phyloP scores from a whole-genome alignment of 768 basidiomycete genomes.

The Lentinula boryana region DNA sequence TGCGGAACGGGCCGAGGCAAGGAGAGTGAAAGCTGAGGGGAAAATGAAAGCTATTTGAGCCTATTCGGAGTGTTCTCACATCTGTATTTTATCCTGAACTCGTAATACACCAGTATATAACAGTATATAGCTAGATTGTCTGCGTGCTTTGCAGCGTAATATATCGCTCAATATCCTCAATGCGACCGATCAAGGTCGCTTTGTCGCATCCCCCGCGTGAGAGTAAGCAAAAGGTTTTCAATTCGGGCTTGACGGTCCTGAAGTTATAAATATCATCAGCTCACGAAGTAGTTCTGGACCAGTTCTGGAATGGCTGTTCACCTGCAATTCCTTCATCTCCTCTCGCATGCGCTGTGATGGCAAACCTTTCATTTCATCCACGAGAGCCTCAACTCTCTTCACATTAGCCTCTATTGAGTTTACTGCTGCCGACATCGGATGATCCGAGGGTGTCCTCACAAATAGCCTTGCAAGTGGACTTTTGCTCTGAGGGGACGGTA shows the following conservation, averaged over 20 bases:
- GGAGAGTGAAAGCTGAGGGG: constrained; percentile 27
- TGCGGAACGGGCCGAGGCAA: constrained; percentile 70
- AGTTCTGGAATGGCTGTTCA: constrained; percentile 19
- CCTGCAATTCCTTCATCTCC: constrained; percentile 82
- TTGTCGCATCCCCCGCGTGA: constrained; percentile 63
- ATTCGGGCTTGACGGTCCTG: constrained; percentile 76
- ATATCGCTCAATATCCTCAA: background rate
- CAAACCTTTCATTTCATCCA: constrained; percentile 58
- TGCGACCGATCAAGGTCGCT: background rate
- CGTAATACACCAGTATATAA: background rate
- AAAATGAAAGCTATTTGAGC: constrained; percentile 3
- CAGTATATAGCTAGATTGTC: background rate
- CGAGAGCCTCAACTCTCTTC: constrained; percentile 50
- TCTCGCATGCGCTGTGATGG: constrained; percentile 65
- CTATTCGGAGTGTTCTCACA: background rate
- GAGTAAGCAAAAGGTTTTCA: constrained; percentile 60
- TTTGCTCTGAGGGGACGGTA: constrained; percentile 16
- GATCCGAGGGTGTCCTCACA: constrained; percentile 12
- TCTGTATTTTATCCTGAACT: background rate
- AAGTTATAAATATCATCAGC: constrained; percentile 1
- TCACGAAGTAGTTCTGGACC: background rate
- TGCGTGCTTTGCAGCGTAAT: background rate
- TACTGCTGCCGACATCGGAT: constrained; percentile 6
- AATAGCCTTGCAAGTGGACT: constrained; percentile 47
- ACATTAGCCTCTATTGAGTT: constrained; percentile 39